A percentile compares a stretch with the other conserved stretches of the same genome.
phyloP scores from a whole-genome alignment of 2,329 filamentous ascomycete species.

The Claviceps arundinis region DNA sequence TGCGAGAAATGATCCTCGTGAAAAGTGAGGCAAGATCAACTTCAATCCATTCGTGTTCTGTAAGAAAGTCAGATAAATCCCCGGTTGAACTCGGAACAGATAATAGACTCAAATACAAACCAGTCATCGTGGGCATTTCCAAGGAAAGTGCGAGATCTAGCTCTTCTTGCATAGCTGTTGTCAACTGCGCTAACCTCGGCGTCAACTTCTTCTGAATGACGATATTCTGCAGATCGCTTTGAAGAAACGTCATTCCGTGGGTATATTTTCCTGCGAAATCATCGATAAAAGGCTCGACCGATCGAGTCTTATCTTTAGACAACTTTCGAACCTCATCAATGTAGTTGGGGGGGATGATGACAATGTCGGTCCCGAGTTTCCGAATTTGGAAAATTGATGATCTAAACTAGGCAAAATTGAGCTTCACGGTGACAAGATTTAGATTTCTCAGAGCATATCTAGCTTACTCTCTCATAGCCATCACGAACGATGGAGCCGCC shows the following conservation, averaged over 20 bases:
- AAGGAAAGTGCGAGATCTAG: neutral
- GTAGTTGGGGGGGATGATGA: neutral
- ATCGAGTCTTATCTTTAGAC: neutral
- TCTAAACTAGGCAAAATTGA: neutral
- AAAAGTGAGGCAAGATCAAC: neutral
- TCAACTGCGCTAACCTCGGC: neutral
- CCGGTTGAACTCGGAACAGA: too few species aligned
- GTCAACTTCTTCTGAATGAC: neutral
- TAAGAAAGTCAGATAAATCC: neutral
- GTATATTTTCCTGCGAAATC: neutral
- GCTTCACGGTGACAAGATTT: too few species aligned
- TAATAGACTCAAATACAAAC: neutral
- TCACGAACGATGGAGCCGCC: neutral
- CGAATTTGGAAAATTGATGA: neutral
- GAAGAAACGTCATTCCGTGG: neutral
- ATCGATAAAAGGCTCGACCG: neutral
- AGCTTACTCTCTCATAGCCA: neutral
- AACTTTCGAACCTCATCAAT: neutral
- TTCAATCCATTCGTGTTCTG: neutral
- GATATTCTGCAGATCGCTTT: neutral
- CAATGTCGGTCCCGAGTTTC: neutral
- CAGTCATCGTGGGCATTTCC: neutral
- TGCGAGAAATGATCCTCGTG: slow-evolving; percentile 11
- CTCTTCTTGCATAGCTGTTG: neutral
- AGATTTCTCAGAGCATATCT: too few species aligned